phyloP scores from a whole-genome alignment of 805 yeast genomes.

The Zygosaccharomyces bisporus region DNA sequence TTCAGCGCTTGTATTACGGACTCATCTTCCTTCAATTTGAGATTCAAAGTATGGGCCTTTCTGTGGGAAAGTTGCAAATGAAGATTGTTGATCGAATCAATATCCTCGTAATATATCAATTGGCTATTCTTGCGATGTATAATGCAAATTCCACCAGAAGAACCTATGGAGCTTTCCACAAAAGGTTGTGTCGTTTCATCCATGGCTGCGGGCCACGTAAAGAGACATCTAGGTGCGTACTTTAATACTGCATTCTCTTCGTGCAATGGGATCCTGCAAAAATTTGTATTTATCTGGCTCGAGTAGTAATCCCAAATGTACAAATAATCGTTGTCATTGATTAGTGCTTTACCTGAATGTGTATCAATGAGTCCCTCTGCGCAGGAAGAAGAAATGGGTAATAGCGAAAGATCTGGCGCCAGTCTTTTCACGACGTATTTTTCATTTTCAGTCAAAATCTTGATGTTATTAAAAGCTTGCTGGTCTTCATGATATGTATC shows the following conservation, averaged over 20 bases:
- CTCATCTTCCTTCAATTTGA: constrained; percentile 42
- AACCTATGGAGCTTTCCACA: constrained; percentile 33
- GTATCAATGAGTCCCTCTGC: constrained; percentile 45
- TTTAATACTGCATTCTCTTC: constrained; percentile 21
- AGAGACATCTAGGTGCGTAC: constrained; percentile 25
- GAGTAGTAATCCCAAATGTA: constrained; percentile 69
- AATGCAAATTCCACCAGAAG: constrained; percentile 67
- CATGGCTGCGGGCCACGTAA: constrained; percentile 33
- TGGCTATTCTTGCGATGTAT: constrained; percentile 57
- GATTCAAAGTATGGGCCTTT: constrained; percentile 25
- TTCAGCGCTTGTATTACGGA: constrained; percentile 51
- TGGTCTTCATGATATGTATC: constrained; percentile 9
- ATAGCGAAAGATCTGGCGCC: constrained; percentile 19
- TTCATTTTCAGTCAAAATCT: constrained; percentile 32
- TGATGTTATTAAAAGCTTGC: constrained; percentile 14
- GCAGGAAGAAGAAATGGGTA: constrained; percentile 10
- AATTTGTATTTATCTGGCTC: constrained; percentile 51
- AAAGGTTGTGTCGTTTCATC: constrained; percentile 44
- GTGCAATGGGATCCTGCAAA: constrained; percentile 28
- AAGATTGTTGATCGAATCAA: constrained; percentile 41
- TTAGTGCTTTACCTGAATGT: constrained; percentile 46
- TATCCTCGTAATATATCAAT: constrained; percentile 67
- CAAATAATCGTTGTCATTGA: constrained; percentile 47
- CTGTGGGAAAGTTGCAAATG: constrained; percentile 28
- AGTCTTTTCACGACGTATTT: constrained; percentile 28